Base-by-base conservation (phyloP, 2,329 filamentous ascomycete species). In the Sporothrix inflata region DNA sequence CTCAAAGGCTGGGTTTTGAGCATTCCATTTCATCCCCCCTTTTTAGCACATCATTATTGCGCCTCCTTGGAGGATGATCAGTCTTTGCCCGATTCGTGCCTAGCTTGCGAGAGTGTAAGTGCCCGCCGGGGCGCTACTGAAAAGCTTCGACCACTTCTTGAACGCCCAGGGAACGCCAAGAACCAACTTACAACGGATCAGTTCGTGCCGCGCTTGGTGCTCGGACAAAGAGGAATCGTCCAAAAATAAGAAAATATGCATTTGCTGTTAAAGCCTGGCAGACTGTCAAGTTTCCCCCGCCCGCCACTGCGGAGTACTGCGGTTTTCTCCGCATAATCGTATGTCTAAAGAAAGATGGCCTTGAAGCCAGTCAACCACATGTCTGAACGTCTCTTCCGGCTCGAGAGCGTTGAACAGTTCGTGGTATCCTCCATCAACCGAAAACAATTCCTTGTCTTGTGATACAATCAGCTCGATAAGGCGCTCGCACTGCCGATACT, bases 21-120 rank as follows among this genome's bases (percentile, higher is more conserved):
- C 19, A 47, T 19, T 47, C 42, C 30, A 34, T 34, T 34, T n/a
- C 14, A 19, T 19, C 11, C 51, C 51, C 51, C 51, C 21, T 27
- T 55, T 55, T 27, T 14, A 27, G 51, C 51, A 27, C 51, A 21
- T 55, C 51, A 21, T 55, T 16, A 9, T 47, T 53, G n/a, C 49
- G 9, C n/a, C 49, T 53, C 49, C 49, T 24, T 53, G 49, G 4
- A 40, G 57, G 57, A 40, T 12, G 30, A 40, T 1, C 57, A 4
- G 16, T 4, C 57, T 12, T 61, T 61, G n/a, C 57, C 34, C n/a
- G n/a, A 38, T 61, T 9, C 57, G 57, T 40, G 30, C 57, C 19
- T 40, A 61, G 34, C 57, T 61, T 61, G 57, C 57, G 57, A 61
- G 34, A 6, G 27, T 38, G 27, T 60, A 19, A 34, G 53, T 57